A percentile compares a stretch with the other conserved stretches of the same genome.
These are phyloP conservation scores for Heliocybe sulcata DNA, from an alignment of 1,284 basidiomycete genomes.

Conservation along the genomic window DNA sequence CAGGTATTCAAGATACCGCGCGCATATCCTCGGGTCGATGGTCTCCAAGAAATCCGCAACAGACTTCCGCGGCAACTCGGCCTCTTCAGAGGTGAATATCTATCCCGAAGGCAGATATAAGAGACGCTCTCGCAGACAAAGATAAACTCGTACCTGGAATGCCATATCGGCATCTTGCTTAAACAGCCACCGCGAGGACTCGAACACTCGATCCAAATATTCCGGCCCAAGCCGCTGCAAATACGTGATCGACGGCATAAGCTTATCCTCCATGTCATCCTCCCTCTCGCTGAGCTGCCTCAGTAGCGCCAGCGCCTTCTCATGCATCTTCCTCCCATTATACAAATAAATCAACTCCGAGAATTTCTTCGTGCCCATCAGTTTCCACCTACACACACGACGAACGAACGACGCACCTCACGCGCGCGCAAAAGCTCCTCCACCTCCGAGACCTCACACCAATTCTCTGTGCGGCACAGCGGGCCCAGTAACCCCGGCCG, in stretches of 20 bases:
- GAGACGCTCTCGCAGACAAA: neutral
- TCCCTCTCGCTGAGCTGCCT: constrained; percentile 80
- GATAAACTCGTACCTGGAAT: constrained; percentile 53
- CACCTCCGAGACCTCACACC: constrained; percentile 95
- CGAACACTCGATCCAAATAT: constrained; percentile 74
- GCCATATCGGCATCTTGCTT: constrained; percentile 64
- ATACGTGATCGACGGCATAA: constrained; percentile 83
- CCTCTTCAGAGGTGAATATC: constrained; percentile 95
- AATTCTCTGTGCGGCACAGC: constrained; percentile 89
- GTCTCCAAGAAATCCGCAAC: constrained; percentile 77
- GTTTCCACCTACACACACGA: neutral
- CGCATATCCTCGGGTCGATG: constrained; percentile 61
- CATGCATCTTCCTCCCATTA: constrained; percentile 93
- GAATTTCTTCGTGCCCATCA: constrained; percentile 58
- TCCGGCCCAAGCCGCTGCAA: constrained; percentile 86
- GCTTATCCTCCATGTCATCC: constrained; percentile 71
- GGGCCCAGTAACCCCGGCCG: constrained; percentile 82
- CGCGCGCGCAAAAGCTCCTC: constrained; percentile 81
- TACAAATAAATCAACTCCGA: constrained; percentile 90
- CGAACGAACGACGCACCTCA: constrained; percentile 45
- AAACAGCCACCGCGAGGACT: constrained; percentile 82
- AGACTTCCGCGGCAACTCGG: constrained; percentile 72
- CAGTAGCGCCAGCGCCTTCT: constrained; percentile 76
- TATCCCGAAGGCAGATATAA: constrained; percentile 21
- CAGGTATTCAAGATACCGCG: constrained; percentile 84